phyloP scores from a whole-genome alignment of 208 protist genomes.

The Trypanosomatidae sp. region DNA sequence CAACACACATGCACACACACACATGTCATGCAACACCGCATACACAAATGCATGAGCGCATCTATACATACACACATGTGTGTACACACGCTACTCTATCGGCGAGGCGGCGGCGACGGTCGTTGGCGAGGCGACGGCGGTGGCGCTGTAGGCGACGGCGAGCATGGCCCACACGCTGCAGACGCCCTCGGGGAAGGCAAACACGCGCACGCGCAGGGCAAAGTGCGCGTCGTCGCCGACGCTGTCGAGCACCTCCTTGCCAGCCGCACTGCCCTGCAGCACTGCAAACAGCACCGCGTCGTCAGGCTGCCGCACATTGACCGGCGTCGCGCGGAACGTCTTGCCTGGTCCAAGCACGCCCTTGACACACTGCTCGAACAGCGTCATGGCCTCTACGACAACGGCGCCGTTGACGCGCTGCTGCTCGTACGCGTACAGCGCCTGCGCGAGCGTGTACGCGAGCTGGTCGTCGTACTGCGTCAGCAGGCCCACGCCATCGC shows the following conservation, averaged over 20 bases:
- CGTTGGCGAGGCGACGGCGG: too few species aligned
- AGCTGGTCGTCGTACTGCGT: constrained; percentile 70
- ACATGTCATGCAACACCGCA: too few species aligned
- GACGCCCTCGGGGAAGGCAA: constrained; percentile 75
- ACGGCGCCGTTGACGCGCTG: constrained; percentile 35
- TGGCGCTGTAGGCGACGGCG: constrained; percentile 49
- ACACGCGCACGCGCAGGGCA: constrained; percentile 61
- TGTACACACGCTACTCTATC: too few species aligned
- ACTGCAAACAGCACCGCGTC: constrained; percentile 48
- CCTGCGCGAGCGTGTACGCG: constrained; percentile 67
- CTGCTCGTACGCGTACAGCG: constrained; percentile 70
- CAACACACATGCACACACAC: too few species aligned
- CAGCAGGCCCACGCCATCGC: constrained; percentile 57
- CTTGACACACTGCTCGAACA: constrained; percentile 84
- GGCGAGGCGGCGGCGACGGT: too few species aligned
- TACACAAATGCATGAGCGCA: too few species aligned
- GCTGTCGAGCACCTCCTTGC: constrained; percentile 78
- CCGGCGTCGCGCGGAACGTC: constrained; percentile 84
- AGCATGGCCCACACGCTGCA: constrained; percentile 86
- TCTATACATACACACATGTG: too few species aligned
- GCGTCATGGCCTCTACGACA: constrained; percentile 13
- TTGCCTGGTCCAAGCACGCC: constrained; percentile 68
- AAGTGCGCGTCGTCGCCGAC: constrained; percentile 58
- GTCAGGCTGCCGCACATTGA: constrained; percentile 77
- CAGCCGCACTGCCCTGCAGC: constrained; percentile 27